A percentile compares a stretch with the other conserved stretches of the same genome.
Conservation (phyloP, 768 basidiomycete species). For the Xerocomus spinulosus region DNA sequence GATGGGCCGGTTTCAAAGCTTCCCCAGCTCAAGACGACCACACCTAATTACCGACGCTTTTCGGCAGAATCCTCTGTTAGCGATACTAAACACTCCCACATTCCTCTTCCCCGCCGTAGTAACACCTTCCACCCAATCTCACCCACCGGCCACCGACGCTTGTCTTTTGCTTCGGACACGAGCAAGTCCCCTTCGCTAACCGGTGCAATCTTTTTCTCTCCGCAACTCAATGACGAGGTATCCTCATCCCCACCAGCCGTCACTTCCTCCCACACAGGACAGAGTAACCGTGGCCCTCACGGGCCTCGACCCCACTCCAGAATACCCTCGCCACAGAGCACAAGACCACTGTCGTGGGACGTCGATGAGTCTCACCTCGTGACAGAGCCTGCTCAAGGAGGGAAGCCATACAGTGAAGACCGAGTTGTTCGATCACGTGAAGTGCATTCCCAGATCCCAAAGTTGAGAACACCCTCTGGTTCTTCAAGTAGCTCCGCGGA, state of each 20-base stretch:
- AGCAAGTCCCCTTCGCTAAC: slow-evolving; percentile 11
- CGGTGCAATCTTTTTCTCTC: not conserved
- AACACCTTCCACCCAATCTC: slow-evolving; percentile 13
- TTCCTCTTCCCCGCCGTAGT: slow-evolving; percentile 10
- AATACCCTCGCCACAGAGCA: slow-evolving; percentile 32
- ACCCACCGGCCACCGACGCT: slow-evolving; percentile 6
- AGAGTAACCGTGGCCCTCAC: slow-evolving; percentile 36
- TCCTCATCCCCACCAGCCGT: not conserved
- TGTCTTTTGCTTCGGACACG: slow-evolving; percentile 13
- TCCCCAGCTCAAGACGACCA: slow-evolving; percentile 26
- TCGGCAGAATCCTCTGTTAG: slow-evolving; percentile 23
- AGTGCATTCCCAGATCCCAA: slow-evolving; percentile 28
- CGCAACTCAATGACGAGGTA: slow-evolving; percentile 2
- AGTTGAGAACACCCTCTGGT: slow-evolving; percentile 23
- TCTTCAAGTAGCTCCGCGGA: slow-evolving; percentile 24
- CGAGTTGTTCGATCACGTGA: slow-evolving; percentile 8
- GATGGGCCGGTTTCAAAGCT: slow-evolving; percentile 33
- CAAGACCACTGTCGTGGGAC: slow-evolving; percentile 7
- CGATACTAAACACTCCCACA: slow-evolving; percentile 23
- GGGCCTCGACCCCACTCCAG: slow-evolving; percentile 39
- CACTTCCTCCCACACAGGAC: slow-evolving; percentile 12
- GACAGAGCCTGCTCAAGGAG: slow-evolving; percentile 8
- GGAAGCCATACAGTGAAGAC: slow-evolving; percentile 15
- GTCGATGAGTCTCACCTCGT: not conserved
- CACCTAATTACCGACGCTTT: slow-evolving; percentile 17